phyloP scores from a whole-genome alignment of 139 green algal species.

The Desmodesmus armatus region DNA sequence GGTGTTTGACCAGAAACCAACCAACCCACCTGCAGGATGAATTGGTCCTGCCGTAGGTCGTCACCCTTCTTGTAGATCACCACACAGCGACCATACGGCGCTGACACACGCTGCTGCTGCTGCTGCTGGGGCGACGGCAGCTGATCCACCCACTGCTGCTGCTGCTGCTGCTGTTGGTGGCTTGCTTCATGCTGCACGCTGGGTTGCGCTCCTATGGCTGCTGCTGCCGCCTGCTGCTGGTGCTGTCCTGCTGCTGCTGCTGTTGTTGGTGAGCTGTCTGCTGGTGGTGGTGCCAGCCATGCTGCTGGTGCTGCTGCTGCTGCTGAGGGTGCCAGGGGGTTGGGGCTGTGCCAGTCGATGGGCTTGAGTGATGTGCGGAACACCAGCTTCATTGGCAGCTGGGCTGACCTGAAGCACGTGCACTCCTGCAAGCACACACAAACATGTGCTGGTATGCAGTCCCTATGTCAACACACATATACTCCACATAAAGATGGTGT shows the following conservation, averaged over 20 bases:
- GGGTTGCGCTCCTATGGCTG: constrained; percentile 16
- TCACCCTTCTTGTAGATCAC: constrained; percentile 99
- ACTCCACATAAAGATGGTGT: background rate
- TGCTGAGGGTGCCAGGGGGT: constrained; percentile 38
- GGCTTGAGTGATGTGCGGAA: constrained; percentile 58
- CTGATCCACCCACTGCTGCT: constrained; percentile 17
- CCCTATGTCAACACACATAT: background rate
- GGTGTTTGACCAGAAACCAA: no score
- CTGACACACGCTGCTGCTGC: background rate
- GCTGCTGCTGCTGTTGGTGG: background rate
- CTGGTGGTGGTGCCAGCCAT: background rate
- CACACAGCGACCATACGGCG: constrained; percentile 52
- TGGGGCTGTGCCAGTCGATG: constrained; percentile 26
- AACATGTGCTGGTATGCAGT: no score
- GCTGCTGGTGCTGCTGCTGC: constrained; percentile 21
- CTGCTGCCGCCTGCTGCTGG: constrained; percentile 18
- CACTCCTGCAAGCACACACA: constrained; percentile 69
- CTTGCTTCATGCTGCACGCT: background rate
- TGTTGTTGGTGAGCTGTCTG: background rate
- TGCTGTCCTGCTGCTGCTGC: constrained; percentile 45
- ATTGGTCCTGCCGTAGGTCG: constrained; percentile 90
- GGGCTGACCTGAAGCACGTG: constrained; percentile 92
- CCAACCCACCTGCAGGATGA: constrained; percentile 63
- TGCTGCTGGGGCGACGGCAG: constrained; percentile 25
- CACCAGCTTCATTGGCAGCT: constrained; percentile 85